Percentiles rank a stretch among this genome's conserved stretches.
Evolutionary conservation across 352 stramenopile species (phyloP).

Genomic region (Poterioochromonas sp.): DNA sequence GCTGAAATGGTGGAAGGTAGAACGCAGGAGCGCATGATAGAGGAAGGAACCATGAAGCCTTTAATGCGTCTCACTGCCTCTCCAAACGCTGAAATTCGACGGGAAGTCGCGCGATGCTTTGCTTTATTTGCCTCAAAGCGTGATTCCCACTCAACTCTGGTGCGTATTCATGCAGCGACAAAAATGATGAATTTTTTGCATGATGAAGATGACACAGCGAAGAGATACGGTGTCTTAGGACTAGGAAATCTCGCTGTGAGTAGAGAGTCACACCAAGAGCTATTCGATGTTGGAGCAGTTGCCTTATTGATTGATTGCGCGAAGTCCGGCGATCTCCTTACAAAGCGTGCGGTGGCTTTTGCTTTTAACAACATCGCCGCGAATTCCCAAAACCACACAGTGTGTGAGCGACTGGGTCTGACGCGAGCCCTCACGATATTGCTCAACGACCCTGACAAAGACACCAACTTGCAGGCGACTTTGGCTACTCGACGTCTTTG

Average conservation of each 20-base stretch:
- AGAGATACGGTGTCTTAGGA: slow-evolving; percentile 76
- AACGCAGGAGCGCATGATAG: slow-evolving; percentile 86
- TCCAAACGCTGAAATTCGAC: slow-evolving; percentile 66
- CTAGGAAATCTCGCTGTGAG: slow-evolving; percentile 81
- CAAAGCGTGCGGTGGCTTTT: slow-evolving; percentile 77
- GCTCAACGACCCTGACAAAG: slow-evolving; percentile 71
- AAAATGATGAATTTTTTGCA: slow-evolving; percentile 73
- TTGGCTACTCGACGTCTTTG: slow-evolving; percentile 81
- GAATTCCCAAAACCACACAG: slow-evolving; percentile 73
- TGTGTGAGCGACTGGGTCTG: slow-evolving; percentile 71
- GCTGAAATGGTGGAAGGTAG: slow-evolving; percentile 87
- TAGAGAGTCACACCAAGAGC: slow-evolving; percentile 69
- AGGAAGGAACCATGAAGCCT: slow-evolving; percentile 71
- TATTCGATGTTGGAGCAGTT: slow-evolving; percentile 81
- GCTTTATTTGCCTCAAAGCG: slow-evolving; percentile 83
- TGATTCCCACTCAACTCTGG: slow-evolving; percentile 70
- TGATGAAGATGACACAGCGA: slow-evolving; percentile 60
- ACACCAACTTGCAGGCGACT: slow-evolving; percentile 77
- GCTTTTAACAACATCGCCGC: slow-evolving; percentile 83
- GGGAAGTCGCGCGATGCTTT: slow-evolving; percentile 77
- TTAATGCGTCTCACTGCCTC: slow-evolving; percentile 67
- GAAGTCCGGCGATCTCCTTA: slow-evolving; percentile 72
- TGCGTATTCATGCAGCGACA: slow-evolving; percentile 68
- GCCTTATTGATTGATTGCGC: slow-evolving; percentile 73
- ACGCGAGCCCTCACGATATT: slow-evolving; percentile 68